Conservation (phyloP, 192 early-diverging fungal genomes). For the Backusella circina region DNA sequence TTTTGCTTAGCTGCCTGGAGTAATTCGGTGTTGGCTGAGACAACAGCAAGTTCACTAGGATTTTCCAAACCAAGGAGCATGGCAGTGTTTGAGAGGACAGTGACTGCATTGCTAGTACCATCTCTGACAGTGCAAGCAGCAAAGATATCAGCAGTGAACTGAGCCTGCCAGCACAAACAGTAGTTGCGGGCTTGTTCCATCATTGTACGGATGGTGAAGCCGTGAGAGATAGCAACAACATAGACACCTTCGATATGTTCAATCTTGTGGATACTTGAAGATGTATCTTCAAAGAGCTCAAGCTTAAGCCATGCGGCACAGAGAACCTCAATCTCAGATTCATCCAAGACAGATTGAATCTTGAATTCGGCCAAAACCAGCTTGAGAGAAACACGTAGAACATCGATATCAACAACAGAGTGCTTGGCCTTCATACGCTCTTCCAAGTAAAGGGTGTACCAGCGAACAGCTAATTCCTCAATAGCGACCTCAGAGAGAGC, state of each 20-base stretch:
- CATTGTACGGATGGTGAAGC: slow-evolving; percentile 21
- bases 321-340: slow-evolving; percentile 5
- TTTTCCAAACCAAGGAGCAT: slow-evolving; percentile 8
- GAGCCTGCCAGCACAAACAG: slow-evolving; percentile 21
- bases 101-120: slow-evolving; percentile 3
- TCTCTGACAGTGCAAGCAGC: slow-evolving; percentile 6
- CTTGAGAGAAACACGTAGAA: slow-evolving; percentile 5
- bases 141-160: slow-evolving; percentile 17
- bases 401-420: neutral
- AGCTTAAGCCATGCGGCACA: slow-evolving; percentile 11
- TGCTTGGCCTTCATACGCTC: neutral
- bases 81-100: slow-evolving; percentile 11
- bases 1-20: slow-evolving; percentile 9
- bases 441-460: slow-evolving; percentile 14
- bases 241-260: slow-evolving; percentile 11
- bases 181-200: slow-evolving; percentile 17
- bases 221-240: slow-evolving; percentile 22
- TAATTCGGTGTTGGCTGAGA: slow-evolving; percentile 9
- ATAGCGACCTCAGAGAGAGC: neutral
- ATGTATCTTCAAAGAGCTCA: slow-evolving; percentile 18
- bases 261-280: slow-evolving; percentile 15
- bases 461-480: slow-evolving; percentile 6
- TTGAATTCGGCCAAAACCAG: neutral
- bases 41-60: slow-evolving; percentile 13
- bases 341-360: slow-evolving; percentile 6